Evolutionary conservation across 352 stramenopile species (phyloP).

Genomic region (Globisporangium ultimum): DNA sequence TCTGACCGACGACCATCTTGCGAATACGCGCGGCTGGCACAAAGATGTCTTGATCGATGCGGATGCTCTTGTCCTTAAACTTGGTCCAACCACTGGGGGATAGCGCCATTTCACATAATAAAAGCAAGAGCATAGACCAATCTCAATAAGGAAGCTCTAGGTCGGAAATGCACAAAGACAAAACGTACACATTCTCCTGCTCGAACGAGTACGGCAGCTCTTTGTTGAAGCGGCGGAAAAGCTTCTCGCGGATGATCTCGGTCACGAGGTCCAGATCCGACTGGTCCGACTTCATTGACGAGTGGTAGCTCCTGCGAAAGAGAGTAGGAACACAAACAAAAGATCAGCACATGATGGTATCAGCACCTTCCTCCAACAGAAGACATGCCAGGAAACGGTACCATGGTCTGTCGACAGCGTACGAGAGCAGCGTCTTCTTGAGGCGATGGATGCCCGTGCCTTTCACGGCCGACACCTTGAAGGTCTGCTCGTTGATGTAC

Average conservation of each 20-base stretch:
- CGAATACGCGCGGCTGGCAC: constrained; percentile 70
- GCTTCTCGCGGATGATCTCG: constrained; percentile 87
- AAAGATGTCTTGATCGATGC: constrained; percentile 87
- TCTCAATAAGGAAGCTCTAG: no score
- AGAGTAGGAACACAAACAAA: not conserved
- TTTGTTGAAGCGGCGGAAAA: constrained; percentile 86
- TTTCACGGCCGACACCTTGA: constrained; percentile 79
- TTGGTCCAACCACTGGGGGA: constrained; percentile 73
- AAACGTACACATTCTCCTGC: constrained; percentile 67
- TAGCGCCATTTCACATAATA: no score
- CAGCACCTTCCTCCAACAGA: not conserved
- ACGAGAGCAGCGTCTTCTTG: constrained; percentile 57
- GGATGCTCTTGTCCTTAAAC: constrained; percentile 82
- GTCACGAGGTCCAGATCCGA: constrained; percentile 81
- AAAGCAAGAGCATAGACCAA: not conserved
- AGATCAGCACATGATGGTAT: not conserved
- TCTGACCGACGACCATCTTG: constrained; percentile 79
- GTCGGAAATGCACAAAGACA: no score
- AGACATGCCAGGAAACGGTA: constrained; percentile 6
- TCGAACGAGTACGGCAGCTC: constrained; percentile 82
- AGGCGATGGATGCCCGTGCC: constrained; percentile 65
- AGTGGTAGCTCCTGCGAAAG: constrained; percentile 67
- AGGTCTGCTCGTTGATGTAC: constrained; percentile 68
- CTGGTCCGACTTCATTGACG: constrained; percentile 79
- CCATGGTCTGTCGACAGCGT: constrained; percentile 73